phyloP scores from a whole-genome alignment of 2,329 filamentous ascomycete species.

The Pseudogymnoascus sp. region DNA sequence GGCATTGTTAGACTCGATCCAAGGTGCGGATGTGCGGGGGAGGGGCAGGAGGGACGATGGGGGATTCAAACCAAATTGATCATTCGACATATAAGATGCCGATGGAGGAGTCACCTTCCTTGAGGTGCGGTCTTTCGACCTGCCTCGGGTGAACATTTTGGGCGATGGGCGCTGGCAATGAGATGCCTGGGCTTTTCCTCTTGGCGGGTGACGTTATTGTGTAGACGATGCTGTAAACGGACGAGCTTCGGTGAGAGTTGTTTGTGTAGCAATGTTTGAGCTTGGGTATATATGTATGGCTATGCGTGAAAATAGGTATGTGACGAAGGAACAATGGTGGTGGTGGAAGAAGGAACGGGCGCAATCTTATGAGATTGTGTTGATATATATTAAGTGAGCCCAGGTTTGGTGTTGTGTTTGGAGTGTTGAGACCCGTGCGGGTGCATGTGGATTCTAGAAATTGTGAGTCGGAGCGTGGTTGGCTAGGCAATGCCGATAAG shows the following conservation, averaged over 20 bases:
- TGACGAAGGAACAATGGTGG: neutral
- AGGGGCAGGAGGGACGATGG: conserved; percentile 14
- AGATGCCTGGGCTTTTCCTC: neutral
- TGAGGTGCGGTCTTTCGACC: conserved; percentile 26
- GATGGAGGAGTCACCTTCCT: conserved; percentile 54
- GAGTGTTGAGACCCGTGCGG: neutral
- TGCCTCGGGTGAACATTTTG: conserved; percentile 23
- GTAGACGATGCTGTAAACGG: neutral
- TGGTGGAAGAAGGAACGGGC: neutral
- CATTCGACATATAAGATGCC: conserved; percentile 56
- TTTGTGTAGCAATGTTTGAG: neutral
- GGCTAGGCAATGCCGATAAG: conserved; percentile 1
- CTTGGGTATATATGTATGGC: neutral
- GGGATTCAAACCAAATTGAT: conserved; percentile 53
- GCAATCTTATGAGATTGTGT: neutral
- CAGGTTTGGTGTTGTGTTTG: neutral
- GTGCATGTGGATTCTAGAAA: neutral
- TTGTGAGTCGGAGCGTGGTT: neutral
- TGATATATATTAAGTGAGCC: conserved; percentile 2
- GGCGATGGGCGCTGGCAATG: neutral
- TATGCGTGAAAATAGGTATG: neutral
- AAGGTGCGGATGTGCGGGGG: conserved; percentile 1
- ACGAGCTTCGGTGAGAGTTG: neutral
- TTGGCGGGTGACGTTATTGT: neutral
- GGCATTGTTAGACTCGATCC: conserved; percentile 15